Base-by-base conservation (phyloP, 371 early-diverging fungal genomes). In the Gilbertella persicaria region DNA sequence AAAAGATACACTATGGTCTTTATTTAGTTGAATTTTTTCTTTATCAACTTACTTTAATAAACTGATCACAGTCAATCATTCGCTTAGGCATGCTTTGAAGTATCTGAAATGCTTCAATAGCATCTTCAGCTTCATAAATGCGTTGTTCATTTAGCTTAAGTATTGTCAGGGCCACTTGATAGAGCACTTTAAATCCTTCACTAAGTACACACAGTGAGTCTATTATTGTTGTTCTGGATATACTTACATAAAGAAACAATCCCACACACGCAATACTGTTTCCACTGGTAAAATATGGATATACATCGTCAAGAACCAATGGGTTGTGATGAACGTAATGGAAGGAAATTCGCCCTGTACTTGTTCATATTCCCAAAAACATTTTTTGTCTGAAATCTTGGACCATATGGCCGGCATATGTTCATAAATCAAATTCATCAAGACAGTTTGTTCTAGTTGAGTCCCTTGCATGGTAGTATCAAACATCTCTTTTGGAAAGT, bases 301-400 rank as follows among this genome's bases (percentile, higher is more conserved):
- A 54, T 88, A 94, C 4, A 91, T 61, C 0, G 93, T 90, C 57
- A 90, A 62, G 58, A 92, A 90, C 94, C 94, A 94, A 43, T 85
- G 92, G 40, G 84, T 88, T 6, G 90, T 90, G 13, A 89, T 84
- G 44, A 92, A 71, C 1, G 86, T 86, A 21, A 92, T 72, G 12
- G 88, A 78, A 2, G 90, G 88, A 58, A 90, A 59, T 1, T 68
- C 66, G 17, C 85, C 81, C 13, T 33, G 33, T 13, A 12, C 46
- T 0, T 71, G 64, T 38, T 78, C 78, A 36, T 75, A 78, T 42
- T 83, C 84, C 65, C 78, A 75, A 21, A 80, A 79, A 17, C 64
- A 62, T 9, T 65, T 78, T 40, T 78, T 83, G 14, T 45, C 62
- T 24, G 69, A 64, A 20, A 84, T 67, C 37, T 80, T 82, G 21